Evolutionary conservation across 2,329 filamentous ascomycete genomes (phyloP), one percentile per base, ranked within the genome.

Genomic region (Pleomassaria siparia): DNA sequence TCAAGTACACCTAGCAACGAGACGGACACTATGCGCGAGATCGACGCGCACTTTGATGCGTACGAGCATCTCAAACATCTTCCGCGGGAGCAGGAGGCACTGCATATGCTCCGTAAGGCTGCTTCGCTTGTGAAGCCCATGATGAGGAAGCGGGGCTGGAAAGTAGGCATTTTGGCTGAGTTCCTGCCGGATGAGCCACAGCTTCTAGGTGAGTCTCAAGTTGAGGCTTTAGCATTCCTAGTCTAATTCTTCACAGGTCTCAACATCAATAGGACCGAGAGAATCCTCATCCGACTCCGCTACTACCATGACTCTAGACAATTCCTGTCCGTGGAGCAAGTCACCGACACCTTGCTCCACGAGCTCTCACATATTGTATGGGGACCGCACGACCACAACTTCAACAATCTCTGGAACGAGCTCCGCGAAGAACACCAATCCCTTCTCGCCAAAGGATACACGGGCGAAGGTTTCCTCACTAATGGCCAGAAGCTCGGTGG

Each of bases 61-160:
- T 79, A 79, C 51, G 74, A 77, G 64, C 76, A 79, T 60, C 65
- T 79, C 3, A 70, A 71, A 43, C 70, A 74, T 40, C 63, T 77
- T 4, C 72, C 72, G 7, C 69, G 70, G 28, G 70, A 71, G 41
- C 70, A 72, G 40, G 71, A 76, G 36, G 76, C 75, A n/a, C 64
- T 79, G 10, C 63, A 82, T 28, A 83, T 82, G 47, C 79, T 97
- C 20, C 87, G 85, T 61, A 91, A 88, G 70, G 80, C 95, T 32
- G 90, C 90, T 2, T 95, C 91, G 21, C 73, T 95, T 47, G 91
- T 96, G 52, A 96, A 96, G 69, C 92, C 92, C 15, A 89, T 97
- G 53, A 97, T 97, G 91, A 81, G 90, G 55, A 89, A 89, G 40
- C 83, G 89, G 35, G 80, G 80, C 46, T 97, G 91, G 89, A 86